These are phyloP conservation scores for Penicillium canariense DNA, from an alignment of 495 filamentous ascomycete species.

Conservation along the genomic window DNA sequence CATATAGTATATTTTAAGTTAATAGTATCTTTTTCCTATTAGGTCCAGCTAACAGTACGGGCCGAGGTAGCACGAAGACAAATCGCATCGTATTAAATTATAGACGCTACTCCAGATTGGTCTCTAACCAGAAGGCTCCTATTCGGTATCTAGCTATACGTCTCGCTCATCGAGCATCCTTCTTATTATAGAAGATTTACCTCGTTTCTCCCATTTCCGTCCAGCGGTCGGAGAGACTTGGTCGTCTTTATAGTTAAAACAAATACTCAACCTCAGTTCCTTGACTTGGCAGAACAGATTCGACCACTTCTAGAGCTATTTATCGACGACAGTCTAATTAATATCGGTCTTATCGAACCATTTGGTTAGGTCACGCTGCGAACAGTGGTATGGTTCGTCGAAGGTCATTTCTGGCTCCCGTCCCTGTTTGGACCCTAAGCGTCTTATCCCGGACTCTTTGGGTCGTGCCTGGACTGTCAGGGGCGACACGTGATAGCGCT, in stretches of 20 bases:
- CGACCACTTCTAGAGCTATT: conserved; percentile 14
- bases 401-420: too few species aligned
- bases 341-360: conserved; percentile 14
- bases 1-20: conserved; percentile 23
- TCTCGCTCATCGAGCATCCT: conserved; percentile 24
- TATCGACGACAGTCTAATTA: conserved; percentile 16
- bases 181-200: conserved; percentile 16
- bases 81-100: conserved; percentile 27
- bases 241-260: conserved; percentile 8
- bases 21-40: conserved; percentile 27
- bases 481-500: too few species aligned
- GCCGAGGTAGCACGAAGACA: too few species aligned
- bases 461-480: too few species aligned
- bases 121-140: conserved; percentile 20
- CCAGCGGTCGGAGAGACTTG: not conserved
- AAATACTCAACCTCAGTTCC: not conserved
- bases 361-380: conserved; percentile 20
- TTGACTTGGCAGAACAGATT: not conserved
- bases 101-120: conserved; percentile 31
- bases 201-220: conserved; percentile 22
- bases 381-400: too few species aligned
- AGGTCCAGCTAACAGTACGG: conserved; percentile 30
- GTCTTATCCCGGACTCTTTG: too few species aligned
- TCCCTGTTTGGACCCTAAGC: too few species aligned
- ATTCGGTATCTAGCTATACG: conserved; percentile 23